Base-by-base conservation (phyloP, 2,329 filamentous ascomycete species). In the Talaromyces sp. region DNA sequence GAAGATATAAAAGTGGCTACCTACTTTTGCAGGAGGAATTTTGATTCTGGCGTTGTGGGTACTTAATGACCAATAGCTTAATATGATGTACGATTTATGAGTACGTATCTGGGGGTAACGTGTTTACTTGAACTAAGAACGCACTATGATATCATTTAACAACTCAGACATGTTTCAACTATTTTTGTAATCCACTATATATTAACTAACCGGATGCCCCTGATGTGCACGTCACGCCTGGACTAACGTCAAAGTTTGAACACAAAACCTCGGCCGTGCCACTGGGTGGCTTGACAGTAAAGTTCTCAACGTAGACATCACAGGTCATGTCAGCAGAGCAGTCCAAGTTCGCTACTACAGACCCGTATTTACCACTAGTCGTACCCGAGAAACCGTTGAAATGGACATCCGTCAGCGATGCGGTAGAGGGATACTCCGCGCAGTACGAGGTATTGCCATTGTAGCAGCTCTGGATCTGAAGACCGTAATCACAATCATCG, bases 391-490 rank as follows among this genome's bases (percentile, higher is more conserved):
- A 78, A 5, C 75, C 74, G 22, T 74, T 72, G 62, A 81, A 76
- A 3, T 74, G 68, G 4, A 81, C 72, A 15, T 69, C 78, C 0
- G 71, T 74, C 36, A 81, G 66, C 2, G 70, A 66, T 1, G 78
- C 77, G 38, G 72, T 73, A 5, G 75, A 75, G 1, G 78, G 77
- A 60, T 77, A 69, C 0, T 71, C 65, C 1, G 70, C 66, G 65
- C 80, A 82, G 62, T 81, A 80, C 8, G 65, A 66, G 0, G 64
- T 71, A 22, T 77, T 72, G 27, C 76, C 76, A 22, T 72, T 73
- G 65, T 81, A 83, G 65, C 80, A 82, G 63, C 76, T 81, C 68
- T 81, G 77, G n/a, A 83, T 79, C 66, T 81, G 80, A 68, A 81
- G 74, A 3, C 79, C 80, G 66, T 82, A 82, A 63, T 80, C 79